Evolutionary conservation across 208 protist genomes (phyloP).

Genomic region (Wallacemonas sp.): DNA sequence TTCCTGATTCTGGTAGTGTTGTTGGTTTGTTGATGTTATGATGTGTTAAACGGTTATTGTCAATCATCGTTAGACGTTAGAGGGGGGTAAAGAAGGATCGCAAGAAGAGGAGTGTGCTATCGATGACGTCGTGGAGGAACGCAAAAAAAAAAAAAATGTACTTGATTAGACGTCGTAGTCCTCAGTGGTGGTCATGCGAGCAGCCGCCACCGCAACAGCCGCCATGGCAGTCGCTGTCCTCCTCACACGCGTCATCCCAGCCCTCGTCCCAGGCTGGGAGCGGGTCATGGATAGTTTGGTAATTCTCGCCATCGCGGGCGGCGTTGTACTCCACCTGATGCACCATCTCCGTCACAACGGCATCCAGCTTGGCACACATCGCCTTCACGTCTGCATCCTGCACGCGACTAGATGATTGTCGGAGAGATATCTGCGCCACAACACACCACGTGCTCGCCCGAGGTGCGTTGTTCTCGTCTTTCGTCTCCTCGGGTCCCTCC

Average conservation of each 20-base stretch:
- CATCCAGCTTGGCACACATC: slow-evolving; percentile 8
- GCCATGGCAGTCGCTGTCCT: neutral
- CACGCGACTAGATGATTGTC: slow-evolving; percentile 18
- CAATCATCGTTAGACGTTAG: neutral
- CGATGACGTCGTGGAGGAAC: no score
- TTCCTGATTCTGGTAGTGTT: neutral
- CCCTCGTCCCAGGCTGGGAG: slow-evolving; percentile 38
- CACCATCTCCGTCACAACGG: slow-evolving; percentile 16
- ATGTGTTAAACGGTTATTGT: neutral
- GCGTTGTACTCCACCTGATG: slow-evolving; percentile 31
- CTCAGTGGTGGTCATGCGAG: neutral
- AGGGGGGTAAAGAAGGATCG: no score
- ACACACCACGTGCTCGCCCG: slow-evolving; percentile 21
- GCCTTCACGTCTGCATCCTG: slow-evolving; percentile 6
- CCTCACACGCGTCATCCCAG: slow-evolving; percentile 20
- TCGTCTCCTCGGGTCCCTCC: slow-evolving; percentile 16
- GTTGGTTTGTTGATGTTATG: neutral
- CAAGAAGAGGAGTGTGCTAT: no score
- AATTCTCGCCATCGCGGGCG: slow-evolving; percentile 26
- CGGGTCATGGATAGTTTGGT: slow-evolving; percentile 21
- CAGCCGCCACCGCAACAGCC: neutral
- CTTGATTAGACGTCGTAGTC: neutral
- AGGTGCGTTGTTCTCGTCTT: neutral
- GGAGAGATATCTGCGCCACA: slow-evolving; percentile 35
- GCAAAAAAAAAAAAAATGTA: no score